Evolutionary conservation across 768 basidiomycete genomes (phyloP).

Genomic region (Trametes cubensis): DNA sequence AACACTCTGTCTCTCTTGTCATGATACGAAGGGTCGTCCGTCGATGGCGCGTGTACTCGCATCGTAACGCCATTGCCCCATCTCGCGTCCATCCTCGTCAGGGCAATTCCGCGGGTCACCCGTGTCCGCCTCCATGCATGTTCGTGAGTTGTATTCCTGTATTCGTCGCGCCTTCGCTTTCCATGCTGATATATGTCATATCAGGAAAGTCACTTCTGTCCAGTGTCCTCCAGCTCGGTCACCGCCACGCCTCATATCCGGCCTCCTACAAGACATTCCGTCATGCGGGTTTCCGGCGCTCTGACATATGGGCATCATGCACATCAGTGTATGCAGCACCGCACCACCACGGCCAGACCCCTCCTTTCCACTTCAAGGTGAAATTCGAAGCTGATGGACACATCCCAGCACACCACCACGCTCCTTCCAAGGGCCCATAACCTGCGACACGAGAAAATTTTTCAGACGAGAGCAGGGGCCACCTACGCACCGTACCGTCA

Average conservation of each 20-base stretch:
- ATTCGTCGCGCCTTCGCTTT: not conserved
- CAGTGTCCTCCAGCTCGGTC: slow-evolving; percentile 1
- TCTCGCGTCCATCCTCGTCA: slow-evolving; percentile 8
- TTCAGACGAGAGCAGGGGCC: too few relatives aligned
- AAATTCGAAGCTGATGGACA: slow-evolving; percentile 6
- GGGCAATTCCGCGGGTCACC: slow-evolving; percentile 13
- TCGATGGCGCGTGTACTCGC: not conserved
- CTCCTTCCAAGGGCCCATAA: too few relatives aligned
- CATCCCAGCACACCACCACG: too few relatives aligned
- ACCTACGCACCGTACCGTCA: not conserved
- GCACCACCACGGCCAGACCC: not conserved
- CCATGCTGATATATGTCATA: not conserved
- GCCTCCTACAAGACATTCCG: slow-evolving; percentile 1
- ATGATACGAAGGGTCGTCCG: not conserved
- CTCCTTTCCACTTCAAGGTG: not conserved
- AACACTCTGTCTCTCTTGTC: not conserved
- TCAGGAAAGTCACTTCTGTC: not conserved
- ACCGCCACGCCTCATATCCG: slow-evolving; percentile 13
- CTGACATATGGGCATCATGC: slow-evolving; percentile 12
- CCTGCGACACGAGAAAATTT: not conserved
- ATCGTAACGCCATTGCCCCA: not conserved
- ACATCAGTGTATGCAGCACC: slow-evolving; percentile 18
- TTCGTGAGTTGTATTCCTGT: not conserved
- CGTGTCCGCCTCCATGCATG: not conserved
- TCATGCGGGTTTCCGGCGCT: slow-evolving; percentile 3